Conservation (phyloP, 1,139 yeast species). For the Geotrichum europaeum region DNA sequence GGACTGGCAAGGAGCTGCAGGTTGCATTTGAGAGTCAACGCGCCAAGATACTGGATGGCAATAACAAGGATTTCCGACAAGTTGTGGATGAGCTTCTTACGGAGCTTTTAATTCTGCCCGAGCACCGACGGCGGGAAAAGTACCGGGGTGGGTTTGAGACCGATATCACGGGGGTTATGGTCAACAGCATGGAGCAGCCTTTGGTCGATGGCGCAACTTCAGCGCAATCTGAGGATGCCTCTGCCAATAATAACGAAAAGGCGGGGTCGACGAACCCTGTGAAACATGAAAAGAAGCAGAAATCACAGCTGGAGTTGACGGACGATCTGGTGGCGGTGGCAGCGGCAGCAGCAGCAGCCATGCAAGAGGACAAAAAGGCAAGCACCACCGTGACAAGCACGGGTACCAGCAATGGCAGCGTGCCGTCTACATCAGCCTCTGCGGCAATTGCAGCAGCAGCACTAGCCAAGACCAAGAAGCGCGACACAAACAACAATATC, state of each 20-base stretch:
- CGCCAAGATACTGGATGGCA: background rate
- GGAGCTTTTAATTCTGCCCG: slow-evolving; percentile 6
- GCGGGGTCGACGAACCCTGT: background rate
- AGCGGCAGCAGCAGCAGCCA: slow-evolving; percentile 10
- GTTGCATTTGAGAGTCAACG: slow-evolving; percentile 10
- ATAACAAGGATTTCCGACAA: slow-evolving; percentile 8
- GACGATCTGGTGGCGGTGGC: slow-evolving; percentile 14
- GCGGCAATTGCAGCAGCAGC: background rate
- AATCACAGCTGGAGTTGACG: slow-evolving; percentile 4
- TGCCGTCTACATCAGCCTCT: background rate
- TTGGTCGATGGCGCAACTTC: background rate
- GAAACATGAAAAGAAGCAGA: background rate
- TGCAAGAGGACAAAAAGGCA: slow-evolving; percentile 3
- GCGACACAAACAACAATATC: background rate
- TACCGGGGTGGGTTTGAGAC: slow-evolving; percentile 1
- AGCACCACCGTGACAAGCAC: background rate
- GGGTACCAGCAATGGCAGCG: background rate
- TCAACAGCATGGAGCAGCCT: background rate
- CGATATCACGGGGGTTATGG: background rate
- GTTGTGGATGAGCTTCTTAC: slow-evolving; percentile 10
- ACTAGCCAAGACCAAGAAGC: background rate
- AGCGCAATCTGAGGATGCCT: background rate
- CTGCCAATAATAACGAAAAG: background rate
- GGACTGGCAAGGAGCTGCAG: slow-evolving; percentile 17
- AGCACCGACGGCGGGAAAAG: slow-evolving; percentile 6